phyloP scores from a whole-genome alignment of 208 protist species.

The Crithidia acanthocephali region DNA sequence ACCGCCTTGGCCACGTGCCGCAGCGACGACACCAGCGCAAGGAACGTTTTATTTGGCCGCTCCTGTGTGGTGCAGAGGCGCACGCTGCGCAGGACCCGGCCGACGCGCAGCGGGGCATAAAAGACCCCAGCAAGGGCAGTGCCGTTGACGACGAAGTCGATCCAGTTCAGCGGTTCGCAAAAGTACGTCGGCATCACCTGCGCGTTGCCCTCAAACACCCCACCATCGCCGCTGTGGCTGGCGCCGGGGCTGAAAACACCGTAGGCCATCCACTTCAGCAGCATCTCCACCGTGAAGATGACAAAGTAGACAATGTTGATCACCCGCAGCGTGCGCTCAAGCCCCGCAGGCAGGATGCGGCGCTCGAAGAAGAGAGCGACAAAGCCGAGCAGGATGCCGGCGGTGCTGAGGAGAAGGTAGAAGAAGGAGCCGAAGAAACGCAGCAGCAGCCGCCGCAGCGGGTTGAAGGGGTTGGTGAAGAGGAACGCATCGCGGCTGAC shows the following conservation, averaged over 20 bases:
- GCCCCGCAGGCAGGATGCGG: constrained; percentile 7
- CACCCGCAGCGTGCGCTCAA: constrained; percentile 12
- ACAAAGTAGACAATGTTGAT: constrained; percentile 55
- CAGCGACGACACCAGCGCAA: constrained; percentile 28
- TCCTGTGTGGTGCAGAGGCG: constrained; percentile 52
- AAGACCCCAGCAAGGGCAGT: constrained; percentile 48
- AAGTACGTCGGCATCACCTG: constrained; percentile 43
- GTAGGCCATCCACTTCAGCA: constrained; percentile 57
- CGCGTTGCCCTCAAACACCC: neutral
- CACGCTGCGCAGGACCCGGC: constrained; percentile 43
- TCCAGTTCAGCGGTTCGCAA: constrained; percentile 42
- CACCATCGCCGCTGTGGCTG: neutral
- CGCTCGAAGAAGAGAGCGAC: constrained; percentile 68
- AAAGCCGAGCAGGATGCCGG: constrained; percentile 44
- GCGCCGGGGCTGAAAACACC: constrained; percentile 25
- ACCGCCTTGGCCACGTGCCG: constrained; percentile 20
- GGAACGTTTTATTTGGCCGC: constrained; percentile 39
- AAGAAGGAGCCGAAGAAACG: constrained; percentile 38
- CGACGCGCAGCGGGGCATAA: constrained; percentile 42
- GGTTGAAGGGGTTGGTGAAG: constrained; percentile 24
- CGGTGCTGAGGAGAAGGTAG: constrained; percentile 40
- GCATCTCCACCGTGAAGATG: constrained; percentile 65
- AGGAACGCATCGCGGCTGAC: constrained; percentile 25
- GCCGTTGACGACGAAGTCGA: constrained; percentile 57
- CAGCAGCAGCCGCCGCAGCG: constrained; percentile 34